Evolutionary conservation across 345 rosid genomes (phyloP), one percentile per base, ranked within the genome.

Genomic region (Passiflora organensis): DNA sequence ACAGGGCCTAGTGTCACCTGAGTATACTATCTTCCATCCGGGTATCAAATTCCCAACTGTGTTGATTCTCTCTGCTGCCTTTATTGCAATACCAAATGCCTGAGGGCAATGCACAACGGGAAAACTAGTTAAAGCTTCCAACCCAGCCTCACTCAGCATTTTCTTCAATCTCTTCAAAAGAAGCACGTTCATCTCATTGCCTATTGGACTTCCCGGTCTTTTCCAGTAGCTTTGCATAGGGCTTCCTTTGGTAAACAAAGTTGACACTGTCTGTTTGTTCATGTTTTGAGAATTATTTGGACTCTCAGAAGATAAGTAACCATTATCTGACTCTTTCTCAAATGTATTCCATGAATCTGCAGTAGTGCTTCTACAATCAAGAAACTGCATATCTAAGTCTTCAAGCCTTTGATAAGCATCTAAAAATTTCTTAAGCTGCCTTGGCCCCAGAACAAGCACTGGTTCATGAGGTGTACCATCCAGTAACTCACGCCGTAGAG

Each of bases 71-170:
- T 86, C 80, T 13, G 84, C 77, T 5, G 95, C 95, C 73, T 80
- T 81, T 47, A 91, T 58, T 51, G 68, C 73, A 22, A 88, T 69
- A 25, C 98, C 98, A 64, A 72, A 91, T 28, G 98, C 85, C 66
- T 91, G 90, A 51, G 93, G 95, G 68, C 95, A 91, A 56, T 91
- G 98, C 60, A 91, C 87, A 19, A 91, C 98, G 16, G 98, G 98
- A 54, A 91, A 84, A 44, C 98, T 88, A 60, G 82, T 66, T 77
- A 88, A 70, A 44, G 69, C 66, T 47, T 82, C 82, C 62, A 91
- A 59, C 17, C 93, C 95, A 1, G 77, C 80, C 56, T 79, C 93
- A 11, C 36, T 45, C 18, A 91, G 93, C 63, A 71, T 75, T 64
- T 60, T 70, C 75, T 79, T 82, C 71, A 88, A 70, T 21, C 56